Base-by-base conservation (phyloP, 805 yeast species). In the Candida jianshihensis region DNA sequence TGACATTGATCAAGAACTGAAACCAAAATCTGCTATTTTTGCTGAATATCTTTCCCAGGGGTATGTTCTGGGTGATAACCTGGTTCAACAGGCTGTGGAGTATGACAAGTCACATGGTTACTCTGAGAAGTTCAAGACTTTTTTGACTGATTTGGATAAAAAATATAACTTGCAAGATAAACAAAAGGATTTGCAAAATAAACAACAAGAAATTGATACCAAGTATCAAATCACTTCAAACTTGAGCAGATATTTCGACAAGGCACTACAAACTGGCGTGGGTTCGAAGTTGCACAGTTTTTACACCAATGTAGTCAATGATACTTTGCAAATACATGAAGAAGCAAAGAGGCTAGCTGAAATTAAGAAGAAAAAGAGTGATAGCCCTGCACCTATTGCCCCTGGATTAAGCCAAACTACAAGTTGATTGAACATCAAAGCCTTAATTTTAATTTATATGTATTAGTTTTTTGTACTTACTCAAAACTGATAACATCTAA, bases 21-120 rank as follows among this genome's bases (percentile, higher is more conserved):
- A 83, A 63, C 94, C 94, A 38, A 81, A 81, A 52, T 59, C 77
- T 38, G 75, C 86, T 15, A 76, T 84, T 40, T 63, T 82, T 61
- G 90, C 92, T 1, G 90, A 83, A 58, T 72, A 80, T 48, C 64
- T 83, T 41, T 68, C 86, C 22, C 72, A 76, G n/a, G 94, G 94
- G 5, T 83, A 84, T 54, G 71, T 67, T 15, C 57, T 83, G 30
- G 68, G 79, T 32, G 92, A 84, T 56, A 60, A 67, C 34, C 60
- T 81, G 34, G 64, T 83, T 30, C 67, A 71, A 39, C 70, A 70
- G 51, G 82, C 86, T 17, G 66, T 80, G 35, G 74, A 68, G 15
- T 64, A 78, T 43, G 92, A 84, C 57, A 66, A 76, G 44, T 64
- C 77, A 49, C 71, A 78, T 50, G 92, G 90, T 0, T 57, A 68